phyloP scores from a whole-genome alignment of 106 monocot species.

The Acorus gramineus region DNA sequence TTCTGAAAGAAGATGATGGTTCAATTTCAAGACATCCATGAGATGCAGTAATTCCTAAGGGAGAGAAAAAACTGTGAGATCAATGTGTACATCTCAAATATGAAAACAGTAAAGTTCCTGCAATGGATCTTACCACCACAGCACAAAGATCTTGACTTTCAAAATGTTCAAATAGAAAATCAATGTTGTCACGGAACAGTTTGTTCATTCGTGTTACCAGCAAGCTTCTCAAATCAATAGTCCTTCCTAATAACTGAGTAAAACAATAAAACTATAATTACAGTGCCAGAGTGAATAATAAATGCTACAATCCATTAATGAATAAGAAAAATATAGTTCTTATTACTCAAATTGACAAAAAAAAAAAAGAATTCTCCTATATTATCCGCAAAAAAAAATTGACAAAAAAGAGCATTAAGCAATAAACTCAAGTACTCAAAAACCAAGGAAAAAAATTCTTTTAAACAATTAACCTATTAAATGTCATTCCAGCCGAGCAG shows the following conservation, averaged over 20 bases:
- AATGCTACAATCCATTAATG: neutral
- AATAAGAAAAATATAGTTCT: neutral
- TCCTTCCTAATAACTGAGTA: constrained; percentile 72
- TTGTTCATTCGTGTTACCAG: constrained; percentile 93
- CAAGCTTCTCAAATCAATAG: constrained; percentile 76
- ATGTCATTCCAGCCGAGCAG: no score
- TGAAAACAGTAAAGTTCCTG: neutral
- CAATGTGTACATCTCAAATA: neutral
- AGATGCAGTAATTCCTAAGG: constrained; percentile 76
- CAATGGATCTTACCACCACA: constrained; percentile 55
- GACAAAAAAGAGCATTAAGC: no score
- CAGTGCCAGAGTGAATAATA: neutral
- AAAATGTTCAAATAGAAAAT: constrained; percentile 78
- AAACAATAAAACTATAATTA: constrained; percentile 4
- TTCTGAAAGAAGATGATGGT: constrained; percentile 63
- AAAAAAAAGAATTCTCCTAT: no score
- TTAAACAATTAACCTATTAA: no score
- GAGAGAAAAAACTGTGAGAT: neutral
- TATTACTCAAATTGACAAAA: no score
- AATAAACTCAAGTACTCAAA: no score
- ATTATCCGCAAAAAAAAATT: no score
- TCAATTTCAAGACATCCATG: constrained; percentile 66
- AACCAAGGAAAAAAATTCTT: no score
- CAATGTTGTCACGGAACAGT: constrained; percentile 86
- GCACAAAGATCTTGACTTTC: constrained; percentile 82